Evolutionary conservation across 768 basidiomycete species (phyloP).

Genomic region (Rhizopogon sp.): DNA sequence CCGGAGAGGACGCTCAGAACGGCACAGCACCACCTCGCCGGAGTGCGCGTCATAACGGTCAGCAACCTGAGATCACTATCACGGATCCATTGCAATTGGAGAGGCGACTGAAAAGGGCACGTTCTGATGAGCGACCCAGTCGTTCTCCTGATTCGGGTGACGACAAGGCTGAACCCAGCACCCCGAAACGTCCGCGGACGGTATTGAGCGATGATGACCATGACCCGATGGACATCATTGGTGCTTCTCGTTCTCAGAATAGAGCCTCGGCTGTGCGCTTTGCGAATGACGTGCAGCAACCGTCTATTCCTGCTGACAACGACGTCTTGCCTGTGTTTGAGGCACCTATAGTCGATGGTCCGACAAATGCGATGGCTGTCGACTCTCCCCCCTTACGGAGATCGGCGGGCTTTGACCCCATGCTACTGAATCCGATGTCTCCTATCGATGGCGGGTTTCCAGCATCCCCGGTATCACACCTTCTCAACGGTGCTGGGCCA

Average conservation of each 20-base stretch:
- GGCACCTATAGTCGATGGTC: background rate
- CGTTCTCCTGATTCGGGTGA: slow-evolving; percentile 42
- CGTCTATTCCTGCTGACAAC: background rate
- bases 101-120: slow-evolving; percentile 66
- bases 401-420: slow-evolving; percentile 43
- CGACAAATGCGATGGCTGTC: slow-evolving; percentile 30
- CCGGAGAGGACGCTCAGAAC: slow-evolving; percentile 23
- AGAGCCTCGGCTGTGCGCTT: slow-evolving; percentile 45
- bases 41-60: slow-evolving; percentile 71
- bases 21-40: slow-evolving; percentile 45
- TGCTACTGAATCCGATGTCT: slow-evolving; percentile 48
- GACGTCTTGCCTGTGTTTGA: background rate
- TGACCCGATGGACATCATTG: slow-evolving; percentile 42
- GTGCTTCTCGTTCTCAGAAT: slow-evolving; percentile 19
- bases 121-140: slow-evolving; percentile 50
- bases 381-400: slow-evolving; percentile 28
- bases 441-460: slow-evolving; percentile 24
- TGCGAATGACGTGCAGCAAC: slow-evolving; percentile 27
- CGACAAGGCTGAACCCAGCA: slow-evolving; percentile 36
- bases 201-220: slow-evolving; percentile 38
- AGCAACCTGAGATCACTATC: slow-evolving; percentile 63
- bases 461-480: slow-evolving; percentile 17
- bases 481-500: slow-evolving; percentile 17
- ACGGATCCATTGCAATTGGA: slow-evolving; percentile 76
- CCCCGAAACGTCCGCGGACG: slow-evolving; percentile 50